Base-by-base conservation (phyloP, 441 rosid species). In the Macaranga tanarius region DNA sequence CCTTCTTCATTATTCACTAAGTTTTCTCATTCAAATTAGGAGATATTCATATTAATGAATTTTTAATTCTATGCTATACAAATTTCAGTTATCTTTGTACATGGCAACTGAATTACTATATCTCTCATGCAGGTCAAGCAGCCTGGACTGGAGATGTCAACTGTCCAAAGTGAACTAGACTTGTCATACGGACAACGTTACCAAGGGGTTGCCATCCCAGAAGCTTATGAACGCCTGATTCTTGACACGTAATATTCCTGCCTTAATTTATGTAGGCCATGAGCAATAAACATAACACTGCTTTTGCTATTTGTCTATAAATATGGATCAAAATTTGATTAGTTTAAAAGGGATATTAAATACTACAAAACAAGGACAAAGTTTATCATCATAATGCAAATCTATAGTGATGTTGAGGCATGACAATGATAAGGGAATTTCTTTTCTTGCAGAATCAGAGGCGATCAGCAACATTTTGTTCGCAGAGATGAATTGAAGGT, bases 381-480 rank as follows among this genome's bases (percentile, higher is more conserved):
- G 6, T n/a, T 65, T 52, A 12, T 11, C 0, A 22, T 31, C 40
- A 7, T 51, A 17, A 16, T 47, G 52, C 19, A 38, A 34, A 22
- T 25, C 10, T 52, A 44, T 64, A 55, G 65, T 22, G 34, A 20
- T 54, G 59, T 31, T 77, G 50, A 62, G 73, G 47, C 4, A 34
- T 34, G 38, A 34, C 38, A 34, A 68, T 73, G 52, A 62, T 9
- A 20, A 58, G 72, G 38, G 62, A 3, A 31, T 74, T 73, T 65
- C 31, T n/a, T 79, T 73, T 34, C 38, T 42, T 78, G 55, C 88
- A 93, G 98, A 67, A 93, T 96, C 74, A 84, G 89, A 81, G 99
- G 98, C 1, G 99, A 96, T 78, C 99, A 96, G 79, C 98, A 96
- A 87, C 99, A 96, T 83, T 96, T 96, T 73, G 99, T 96, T 70